Evolutionary conservation across 805 yeast genomes (phyloP), one percentile per base, ranked within the genome.

Genomic region (Martiniozyma abietophila): DNA sequence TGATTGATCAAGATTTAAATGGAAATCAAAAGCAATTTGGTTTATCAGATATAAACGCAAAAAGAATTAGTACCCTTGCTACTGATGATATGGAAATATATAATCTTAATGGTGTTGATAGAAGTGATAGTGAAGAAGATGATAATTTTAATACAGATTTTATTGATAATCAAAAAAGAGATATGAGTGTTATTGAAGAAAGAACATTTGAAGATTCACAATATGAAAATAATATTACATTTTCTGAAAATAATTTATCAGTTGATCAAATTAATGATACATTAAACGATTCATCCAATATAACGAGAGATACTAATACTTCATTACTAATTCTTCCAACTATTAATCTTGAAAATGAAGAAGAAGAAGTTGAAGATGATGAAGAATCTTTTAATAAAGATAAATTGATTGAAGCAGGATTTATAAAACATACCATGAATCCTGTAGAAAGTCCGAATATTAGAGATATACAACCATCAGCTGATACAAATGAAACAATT

Each of bases 171-270:
- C 14, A 32, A 10, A 11, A n/a, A n/a, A 28, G 19, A 18, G 57
- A 57, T 29, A 58, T 58, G 62, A 45, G 51, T 15, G 50, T 59
- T 6, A 58, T 58, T 32, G 55, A 54, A 24, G 62, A 58, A 38
- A 56, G 53, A 4, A 59, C 56, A 29, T 38, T 43, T 15, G 59
- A 53, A 12, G 51, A 48, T 8, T 33, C 48, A 6, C 22, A 40
- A 19, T 16, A 18, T 21, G 29, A 16, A 12, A 25, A 32, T n/a
- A 19, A 24, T 11, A 15, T 12, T 4, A 8, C 25, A 21, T 11
- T 14, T 4, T 18, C 18, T 10, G 31, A 19, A 28, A 17, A 31
- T 8, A 9, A 15, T n/a, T 8, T 15, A 7, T 23, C 19, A 5
- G 14, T n/a, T 14, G 25, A 15, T 6, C 14, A 28, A 20, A 10